A percentile compares a stretch with the other conserved stretches of the same genome.
Evolutionary conservation across 441 rosid genomes (phyloP).

Genomic region (Hura crepitans): DNA sequence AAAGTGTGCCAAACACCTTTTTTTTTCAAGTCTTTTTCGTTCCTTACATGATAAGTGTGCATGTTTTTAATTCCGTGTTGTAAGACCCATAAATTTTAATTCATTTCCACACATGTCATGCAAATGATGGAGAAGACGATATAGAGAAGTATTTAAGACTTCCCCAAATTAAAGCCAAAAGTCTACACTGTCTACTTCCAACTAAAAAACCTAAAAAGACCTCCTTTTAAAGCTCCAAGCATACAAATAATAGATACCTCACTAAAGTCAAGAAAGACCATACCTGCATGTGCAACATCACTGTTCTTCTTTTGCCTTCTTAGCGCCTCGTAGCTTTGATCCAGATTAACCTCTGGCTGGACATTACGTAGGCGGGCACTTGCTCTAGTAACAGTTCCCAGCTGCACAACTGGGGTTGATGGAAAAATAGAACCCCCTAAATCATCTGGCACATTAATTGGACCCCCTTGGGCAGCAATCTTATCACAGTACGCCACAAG

Average conservation of each 20-base stretch:
- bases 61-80: too few relatives aligned
- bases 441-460: conserved; percentile 69
- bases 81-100: too few relatives aligned
- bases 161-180: too few relatives aligned
- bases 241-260: not conserved
- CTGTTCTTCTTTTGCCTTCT: conserved; percentile 69
- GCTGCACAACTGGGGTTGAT: conserved; percentile 70
- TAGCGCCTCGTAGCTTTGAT: conserved; percentile 64
- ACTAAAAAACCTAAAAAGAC: too few relatives aligned
- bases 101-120: too few relatives aligned
- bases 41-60: too few relatives aligned
- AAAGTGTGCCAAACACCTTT: too few relatives aligned
- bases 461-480: conserved; percentile 90
- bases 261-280: not conserved
- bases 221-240: not conserved
- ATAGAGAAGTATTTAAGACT: too few relatives aligned
- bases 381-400: conserved; percentile 72
- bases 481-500: conserved; percentile 83
- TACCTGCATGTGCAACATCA: conserved; percentile 62
- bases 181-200: too few relatives aligned
- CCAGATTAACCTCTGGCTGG: conserved; percentile 76
- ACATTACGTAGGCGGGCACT: conserved; percentile 97
- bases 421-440: conserved; percentile 60
- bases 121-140: too few relatives aligned
- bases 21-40: too few relatives aligned